These are phyloP conservation scores for Paraphoma sp. DNA, from an alignment of 2,329 filamentous ascomycete species.

Conservation along the genomic window DNA sequence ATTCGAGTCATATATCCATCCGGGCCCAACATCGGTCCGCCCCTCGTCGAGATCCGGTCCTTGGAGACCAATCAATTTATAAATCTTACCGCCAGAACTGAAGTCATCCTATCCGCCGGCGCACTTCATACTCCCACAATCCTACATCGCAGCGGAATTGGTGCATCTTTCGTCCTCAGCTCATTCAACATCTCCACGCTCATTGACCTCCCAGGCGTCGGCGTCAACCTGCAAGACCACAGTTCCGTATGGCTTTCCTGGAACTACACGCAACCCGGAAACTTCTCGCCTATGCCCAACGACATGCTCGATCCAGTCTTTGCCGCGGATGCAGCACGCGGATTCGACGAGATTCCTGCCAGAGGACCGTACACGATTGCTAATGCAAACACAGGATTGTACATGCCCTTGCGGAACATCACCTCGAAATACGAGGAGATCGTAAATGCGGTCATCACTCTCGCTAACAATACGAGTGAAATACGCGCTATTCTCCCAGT, in stretches of 20 bases:
- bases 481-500: slow-evolving; percentile 2
- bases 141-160: slow-evolving; percentile 67
- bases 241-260: slow-evolving; percentile 1
- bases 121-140: slow-evolving; percentile 60
- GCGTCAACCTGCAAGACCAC: slow-evolving; percentile 68
- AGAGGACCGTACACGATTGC: slow-evolving; percentile 13
- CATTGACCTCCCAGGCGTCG: slow-evolving; percentile 65
- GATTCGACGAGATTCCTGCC: slow-evolving; percentile 7
- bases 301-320: slow-evolving; percentile 8
- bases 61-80: background rate
- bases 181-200: slow-evolving; percentile 56
- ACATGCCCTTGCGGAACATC: slow-evolving; percentile 7
- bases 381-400: slow-evolving; percentile 7
- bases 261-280: slow-evolving; percentile 9
- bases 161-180: slow-evolving; percentile 54
- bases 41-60: slow-evolving; percentile 37
- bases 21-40: slow-evolving; percentile 3
- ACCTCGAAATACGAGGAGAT: slow-evolving; percentile 1
- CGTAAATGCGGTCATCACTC: slow-evolving; percentile 1
- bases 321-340: slow-evolving; percentile 3
- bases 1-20: slow-evolving; percentile 5
- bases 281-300: slow-evolving; percentile 7
- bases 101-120: slow-evolving; percentile 60
- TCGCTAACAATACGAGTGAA: background rate
- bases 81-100: slow-evolving; percentile 3